Evolutionary conservation across 768 basidiomycete species (phyloP).

Genomic region (Leccinum variicolor): DNA sequence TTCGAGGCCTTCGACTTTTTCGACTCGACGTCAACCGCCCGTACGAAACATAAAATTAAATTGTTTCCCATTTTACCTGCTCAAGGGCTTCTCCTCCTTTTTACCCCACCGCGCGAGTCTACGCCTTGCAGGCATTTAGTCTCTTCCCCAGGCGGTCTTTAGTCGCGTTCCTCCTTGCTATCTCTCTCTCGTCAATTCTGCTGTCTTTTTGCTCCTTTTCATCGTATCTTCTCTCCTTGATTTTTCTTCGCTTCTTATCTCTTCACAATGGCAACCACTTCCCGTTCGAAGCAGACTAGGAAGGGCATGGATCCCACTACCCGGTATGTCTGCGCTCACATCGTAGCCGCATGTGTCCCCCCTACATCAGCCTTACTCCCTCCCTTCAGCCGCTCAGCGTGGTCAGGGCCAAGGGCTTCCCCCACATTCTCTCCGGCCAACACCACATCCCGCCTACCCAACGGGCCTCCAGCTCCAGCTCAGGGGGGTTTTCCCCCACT

Average conservation of each 20-base stretch:
- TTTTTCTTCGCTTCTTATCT: slow-evolving; percentile 22
- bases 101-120: slow-evolving; percentile 14
- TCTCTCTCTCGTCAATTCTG: slow-evolving; percentile 34
- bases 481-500: slow-evolving; percentile 44
- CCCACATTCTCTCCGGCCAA: slow-evolving; percentile 62
- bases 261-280: slow-evolving; percentile 56
- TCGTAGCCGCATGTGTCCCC: slow-evolving; percentile 13
- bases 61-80: slow-evolving; percentile 22
- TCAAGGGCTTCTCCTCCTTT: slow-evolving; percentile 17
- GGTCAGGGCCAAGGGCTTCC: slow-evolving; percentile 66
- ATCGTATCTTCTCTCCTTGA: slow-evolving; percentile 29
- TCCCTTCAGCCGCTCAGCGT: slow-evolving; percentile 46
- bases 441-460: slow-evolving; percentile 41
- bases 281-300: slow-evolving; percentile 60
- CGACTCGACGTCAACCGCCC: slow-evolving; percentile 28
- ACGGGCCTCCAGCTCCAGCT: slow-evolving; percentile 34
- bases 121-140: slow-evolving; percentile 15
- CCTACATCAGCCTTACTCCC: slow-evolving; percentile 7
- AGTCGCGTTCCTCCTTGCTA: slow-evolving; percentile 34
- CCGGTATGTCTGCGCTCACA: slow-evolving; percentile 42
- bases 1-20: slow-evolving; percentile 27
- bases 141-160: slow-evolving; percentile 22
- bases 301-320: slow-evolving; percentile 55
- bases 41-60: slow-evolving; percentile 26
- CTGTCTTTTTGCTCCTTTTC: slow-evolving; percentile 25